Percentiles rank a stretch among this genome's conserved stretches.
Evolutionary conservation across 2,329 filamentous ascomycete species (phyloP).

Genomic region (Hypoxylon sp.): DNA sequence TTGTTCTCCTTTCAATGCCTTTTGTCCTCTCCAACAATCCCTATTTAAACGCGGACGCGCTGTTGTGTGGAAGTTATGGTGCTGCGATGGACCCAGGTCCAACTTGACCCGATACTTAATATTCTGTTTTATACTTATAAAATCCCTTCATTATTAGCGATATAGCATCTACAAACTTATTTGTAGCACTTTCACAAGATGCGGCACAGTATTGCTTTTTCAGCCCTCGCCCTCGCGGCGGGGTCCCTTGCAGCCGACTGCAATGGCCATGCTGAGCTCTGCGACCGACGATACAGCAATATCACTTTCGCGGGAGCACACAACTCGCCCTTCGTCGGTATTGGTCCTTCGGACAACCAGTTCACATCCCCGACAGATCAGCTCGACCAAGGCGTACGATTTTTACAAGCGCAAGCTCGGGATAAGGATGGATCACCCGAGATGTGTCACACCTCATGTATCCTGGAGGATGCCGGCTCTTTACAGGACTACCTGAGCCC

Average conservation of each 20-base stretch:
- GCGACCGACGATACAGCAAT: constrained; percentile 70
- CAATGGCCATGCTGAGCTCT: constrained; percentile 72
- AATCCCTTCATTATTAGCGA: background rate
- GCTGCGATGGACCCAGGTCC: constrained; percentile 29
- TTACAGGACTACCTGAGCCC: constrained; percentile 69
- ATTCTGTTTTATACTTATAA: constrained; percentile 26
- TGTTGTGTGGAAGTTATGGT: constrained; percentile 6
- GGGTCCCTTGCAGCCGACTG: constrained; percentile 57
- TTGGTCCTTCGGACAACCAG: constrained; percentile 70
- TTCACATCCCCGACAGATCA: constrained; percentile 71
- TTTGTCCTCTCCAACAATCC: constrained; percentile 10
- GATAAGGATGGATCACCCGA: constrained; percentile 65
- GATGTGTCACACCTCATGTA: constrained; percentile 76
- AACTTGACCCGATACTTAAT: constrained; percentile 15
- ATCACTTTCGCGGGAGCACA: constrained; percentile 75
- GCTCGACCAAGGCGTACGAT: constrained; percentile 73
- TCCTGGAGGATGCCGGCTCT: constrained; percentile 70
- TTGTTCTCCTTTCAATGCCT: constrained; percentile 21
- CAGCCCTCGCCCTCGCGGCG: constrained; percentile 46
- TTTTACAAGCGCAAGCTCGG: constrained; percentile 76
- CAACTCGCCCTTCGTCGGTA: constrained; percentile 75
- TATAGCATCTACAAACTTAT: constrained; percentile 7
- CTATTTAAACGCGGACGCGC: constrained; percentile 29
- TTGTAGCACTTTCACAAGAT: constrained; percentile 37
- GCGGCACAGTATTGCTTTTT: constrained; percentile 33